Evolutionary conservation across 257 asterid species (phyloP).

Genomic region (Jacaranda copaia): DNA sequence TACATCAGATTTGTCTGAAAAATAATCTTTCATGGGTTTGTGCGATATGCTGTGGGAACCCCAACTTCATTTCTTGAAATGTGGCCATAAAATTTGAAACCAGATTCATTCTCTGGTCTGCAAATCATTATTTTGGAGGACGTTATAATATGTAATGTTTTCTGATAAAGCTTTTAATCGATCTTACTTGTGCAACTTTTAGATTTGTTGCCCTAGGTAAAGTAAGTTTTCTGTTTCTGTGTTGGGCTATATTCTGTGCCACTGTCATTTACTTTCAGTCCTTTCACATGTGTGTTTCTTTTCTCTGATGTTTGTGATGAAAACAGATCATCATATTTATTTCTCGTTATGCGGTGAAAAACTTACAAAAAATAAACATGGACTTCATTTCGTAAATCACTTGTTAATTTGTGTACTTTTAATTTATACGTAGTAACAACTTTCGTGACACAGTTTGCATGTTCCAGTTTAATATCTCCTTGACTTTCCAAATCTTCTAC

Average conservation of each 20-base stretch:
- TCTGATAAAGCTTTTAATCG: too few species aligned
- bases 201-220: neutral
- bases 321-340: neutral
- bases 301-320: slow-evolving; percentile 24
- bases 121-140: too few species aligned
- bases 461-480: slow-evolving; percentile 27
- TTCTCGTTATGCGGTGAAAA: neutral
- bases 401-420: slow-evolving; percentile 8
- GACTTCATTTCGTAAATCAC: neutral
- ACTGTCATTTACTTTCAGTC: neutral
- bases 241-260: neutral
- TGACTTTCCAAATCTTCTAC: slow-evolving; percentile 23
- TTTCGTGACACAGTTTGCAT: neutral
- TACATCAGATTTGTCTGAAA: too few species aligned
- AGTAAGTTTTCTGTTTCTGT: neutral
- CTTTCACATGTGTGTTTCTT: slow-evolving; percentile 7
- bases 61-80: too few species aligned
- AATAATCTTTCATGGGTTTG: too few species aligned
- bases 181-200: too few species aligned
- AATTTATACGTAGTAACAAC: neutral
- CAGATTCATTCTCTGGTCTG: too few species aligned
- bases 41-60: too few species aligned
- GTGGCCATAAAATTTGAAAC: too few species aligned
- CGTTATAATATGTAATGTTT: too few species aligned
- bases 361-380: neutral